Base-by-base conservation (phyloP, 2,329 filamentous ascomycete genomes). In the Reticulascus tulasneorum region DNA sequence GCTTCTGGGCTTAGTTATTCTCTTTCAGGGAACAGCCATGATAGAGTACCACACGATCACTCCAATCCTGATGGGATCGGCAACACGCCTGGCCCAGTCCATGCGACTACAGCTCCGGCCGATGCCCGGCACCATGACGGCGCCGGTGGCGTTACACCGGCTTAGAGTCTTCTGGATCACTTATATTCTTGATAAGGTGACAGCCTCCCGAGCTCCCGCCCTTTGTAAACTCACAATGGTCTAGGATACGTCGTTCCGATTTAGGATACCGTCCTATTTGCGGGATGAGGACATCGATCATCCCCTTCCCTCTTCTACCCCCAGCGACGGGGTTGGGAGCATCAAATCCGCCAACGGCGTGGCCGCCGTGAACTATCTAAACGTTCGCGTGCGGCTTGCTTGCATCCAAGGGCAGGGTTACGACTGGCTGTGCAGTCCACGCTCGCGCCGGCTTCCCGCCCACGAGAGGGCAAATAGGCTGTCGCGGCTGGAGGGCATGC, bases 361-460 rank as follows among this genome's bases (percentile, higher is more conserved):
- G n/a, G 42, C 45, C 3, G 50, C 51, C 24, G 55, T 68, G 39
- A 60, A 65, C 45, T 59, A 58, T 30, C 59, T 67, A 37, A 53
- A 64, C 6, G 40, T 55, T n/a, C 55, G 62, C 2, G 52, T 66
- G 4, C 59, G 65, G 29, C 54, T 69, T 3, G 58, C 60, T 2
- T 57, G 64, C 23, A 54, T 69, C 7, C 43, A 67, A 18, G 65
- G 65, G 15, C 59, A 58, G 30, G 53, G 65, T 0, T 67, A 65
- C 29, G 63, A 69, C 22, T 50, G 55, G 8, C 47, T 69, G 2
- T 62, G 62, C 38, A 36, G 33, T 37, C 40, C 39, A 4, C 21
- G 36, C 17, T 23, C 31, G 13, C 37, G 37, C 6, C 55, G 51
- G 13, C 36, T 48, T 7, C 53, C 49, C n/a, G 49, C 52, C 2